A percentile compares a stretch with the other conserved stretches of the same genome.
phyloP scores from a whole-genome alignment of 345 rosid species.

The Noccaea bulbosa region DNA sequence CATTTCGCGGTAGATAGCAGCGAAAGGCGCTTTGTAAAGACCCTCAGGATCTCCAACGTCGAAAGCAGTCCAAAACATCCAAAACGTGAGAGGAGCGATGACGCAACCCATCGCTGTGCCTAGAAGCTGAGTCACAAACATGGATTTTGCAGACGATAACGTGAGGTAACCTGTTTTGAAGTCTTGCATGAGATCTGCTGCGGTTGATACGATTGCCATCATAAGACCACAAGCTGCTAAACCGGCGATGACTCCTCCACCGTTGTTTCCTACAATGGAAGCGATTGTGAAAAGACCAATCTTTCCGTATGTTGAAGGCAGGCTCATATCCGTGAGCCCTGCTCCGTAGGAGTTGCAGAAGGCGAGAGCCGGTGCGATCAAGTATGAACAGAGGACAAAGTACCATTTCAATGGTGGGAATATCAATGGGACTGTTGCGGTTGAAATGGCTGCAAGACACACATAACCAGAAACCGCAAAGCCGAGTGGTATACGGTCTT shows the following conservation, averaged over 20 bases:
- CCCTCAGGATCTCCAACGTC: slow-evolving; percentile 75
- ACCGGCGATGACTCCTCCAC: slow-evolving; percentile 86
- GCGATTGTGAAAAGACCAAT: slow-evolving; percentile 77
- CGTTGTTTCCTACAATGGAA: slow-evolving; percentile 66
- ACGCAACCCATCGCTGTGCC: slow-evolving; percentile 87
- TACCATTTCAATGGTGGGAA: slow-evolving; percentile 83
- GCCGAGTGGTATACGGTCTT: slow-evolving; percentile 68
- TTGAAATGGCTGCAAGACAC: slow-evolving; percentile 76
- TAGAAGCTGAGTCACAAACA: slow-evolving; percentile 77
- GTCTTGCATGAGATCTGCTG: slow-evolving; percentile 92
- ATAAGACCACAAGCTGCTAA: slow-evolving; percentile 75
- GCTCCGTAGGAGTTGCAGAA: slow-evolving; percentile 84
- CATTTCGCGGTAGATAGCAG: slow-evolving; percentile 75
- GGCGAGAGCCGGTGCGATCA: slow-evolving; percentile 80
- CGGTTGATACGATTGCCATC: slow-evolving; percentile 86
- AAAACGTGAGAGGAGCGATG: slow-evolving; percentile 74
- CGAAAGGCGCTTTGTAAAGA: slow-evolving; percentile 74
- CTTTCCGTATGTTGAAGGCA: slow-evolving; percentile 83
- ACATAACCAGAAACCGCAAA: slow-evolving; percentile 75
- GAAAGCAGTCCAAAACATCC: slow-evolving; percentile 80
- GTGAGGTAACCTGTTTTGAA: slow-evolving; percentile 84
- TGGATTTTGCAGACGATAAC: slow-evolving; percentile 74
- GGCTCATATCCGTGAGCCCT: slow-evolving; percentile 78
- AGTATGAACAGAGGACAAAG: slow-evolving; percentile 64
- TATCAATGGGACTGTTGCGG: slow-evolving; percentile 59